phyloP scores from a whole-genome alignment of 805 yeast genomes.

The Pichia californica region DNA sequence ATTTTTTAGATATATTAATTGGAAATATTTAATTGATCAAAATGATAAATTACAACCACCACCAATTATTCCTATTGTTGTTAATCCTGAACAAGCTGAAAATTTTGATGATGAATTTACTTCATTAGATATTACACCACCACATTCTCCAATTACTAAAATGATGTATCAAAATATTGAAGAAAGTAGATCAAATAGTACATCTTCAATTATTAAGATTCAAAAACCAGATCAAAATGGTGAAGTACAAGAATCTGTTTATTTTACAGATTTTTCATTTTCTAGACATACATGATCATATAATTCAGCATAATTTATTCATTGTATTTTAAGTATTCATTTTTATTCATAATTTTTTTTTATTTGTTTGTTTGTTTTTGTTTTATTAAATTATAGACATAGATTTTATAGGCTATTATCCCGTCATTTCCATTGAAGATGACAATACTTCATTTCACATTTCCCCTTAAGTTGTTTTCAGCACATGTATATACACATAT shows the following conservation, averaged over 20 bases:
- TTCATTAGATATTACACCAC: constrained; percentile 47
- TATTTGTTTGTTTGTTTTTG: too few species aligned
- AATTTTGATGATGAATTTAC: constrained; percentile 81
- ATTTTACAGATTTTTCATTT: constrained; percentile 29
- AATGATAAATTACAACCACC: constrained; percentile 55
- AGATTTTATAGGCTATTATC: too few species aligned
- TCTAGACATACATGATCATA: constrained; percentile 17
- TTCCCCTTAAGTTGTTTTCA: neutral
- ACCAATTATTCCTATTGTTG: constrained; percentile 77
- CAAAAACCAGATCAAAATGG: constrained; percentile 24
- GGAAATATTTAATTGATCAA: constrained; percentile 52
- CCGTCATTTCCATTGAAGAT: too few species aligned
- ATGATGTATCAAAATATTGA: constrained; percentile 24
- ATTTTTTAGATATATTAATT: constrained; percentile 70
- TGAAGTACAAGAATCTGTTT: constrained; percentile 26
- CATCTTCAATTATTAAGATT: constrained; percentile 28
- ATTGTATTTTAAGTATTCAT: too few species aligned
- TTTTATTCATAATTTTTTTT: too few species aligned
- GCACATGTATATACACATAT: too few species aligned
- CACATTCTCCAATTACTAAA: constrained; percentile 27
- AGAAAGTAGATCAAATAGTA: constrained; percentile 27
- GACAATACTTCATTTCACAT: too few species aligned
- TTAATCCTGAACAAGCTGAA: constrained; percentile 78
- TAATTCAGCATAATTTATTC: neutral
- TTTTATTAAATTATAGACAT: too few species aligned